Percentiles rank a stretch among this genome's conserved stretches.
phyloP scores from a whole-genome alignment of 805 yeast genomes.

The Ogataea thermomethanolica region DNA sequence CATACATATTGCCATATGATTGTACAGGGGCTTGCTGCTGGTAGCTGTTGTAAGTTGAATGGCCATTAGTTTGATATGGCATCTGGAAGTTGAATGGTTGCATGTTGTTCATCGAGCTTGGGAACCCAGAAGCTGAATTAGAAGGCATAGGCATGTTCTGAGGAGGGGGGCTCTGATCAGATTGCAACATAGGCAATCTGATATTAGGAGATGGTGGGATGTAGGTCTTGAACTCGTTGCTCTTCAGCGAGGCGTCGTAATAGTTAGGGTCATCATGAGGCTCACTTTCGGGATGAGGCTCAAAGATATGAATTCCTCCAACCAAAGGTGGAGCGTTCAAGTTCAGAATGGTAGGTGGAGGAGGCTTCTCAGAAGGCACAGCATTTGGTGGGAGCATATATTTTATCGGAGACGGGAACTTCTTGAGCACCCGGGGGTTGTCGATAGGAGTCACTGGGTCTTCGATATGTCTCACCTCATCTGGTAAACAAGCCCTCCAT shows the following conservation, averaged over 20 bases:
- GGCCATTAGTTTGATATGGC: constrained; percentile 8
- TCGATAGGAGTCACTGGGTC: constrained; percentile 75
- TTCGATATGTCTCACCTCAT: constrained; percentile 83
- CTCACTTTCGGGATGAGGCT: constrained; percentile 53
- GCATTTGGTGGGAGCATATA: constrained; percentile 75
- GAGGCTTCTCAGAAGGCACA: constrained; percentile 65
- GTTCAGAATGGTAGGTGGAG: constrained; percentile 78
- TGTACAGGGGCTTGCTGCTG: constrained; percentile 12
- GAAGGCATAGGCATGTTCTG: constrained; percentile 16
- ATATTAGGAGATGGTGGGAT: constrained; percentile 31
- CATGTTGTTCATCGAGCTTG: constrained; percentile 6
- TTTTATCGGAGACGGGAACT: constrained; percentile 81
- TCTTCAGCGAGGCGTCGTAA: constrained; percentile 27
- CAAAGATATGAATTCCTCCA: constrained; percentile 84
- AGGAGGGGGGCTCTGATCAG: constrained; percentile 18
- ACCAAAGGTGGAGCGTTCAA: constrained; percentile 90
- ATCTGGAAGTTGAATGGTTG: constrained; percentile 13
- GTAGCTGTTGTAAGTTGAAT: constrained; percentile 10
- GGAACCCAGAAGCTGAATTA: constrained; percentile 4
- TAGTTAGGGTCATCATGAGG: constrained; percentile 70
- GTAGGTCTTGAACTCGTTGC: constrained; percentile 29
- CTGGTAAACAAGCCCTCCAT: constrained; percentile 98
- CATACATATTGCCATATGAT: constrained; percentile 13
- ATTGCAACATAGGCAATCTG: constrained; percentile 20
- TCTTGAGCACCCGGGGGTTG: constrained; percentile 60